phyloP scores from a whole-genome alignment of 345 rosid species.

The Pugionium cornutum region DNA sequence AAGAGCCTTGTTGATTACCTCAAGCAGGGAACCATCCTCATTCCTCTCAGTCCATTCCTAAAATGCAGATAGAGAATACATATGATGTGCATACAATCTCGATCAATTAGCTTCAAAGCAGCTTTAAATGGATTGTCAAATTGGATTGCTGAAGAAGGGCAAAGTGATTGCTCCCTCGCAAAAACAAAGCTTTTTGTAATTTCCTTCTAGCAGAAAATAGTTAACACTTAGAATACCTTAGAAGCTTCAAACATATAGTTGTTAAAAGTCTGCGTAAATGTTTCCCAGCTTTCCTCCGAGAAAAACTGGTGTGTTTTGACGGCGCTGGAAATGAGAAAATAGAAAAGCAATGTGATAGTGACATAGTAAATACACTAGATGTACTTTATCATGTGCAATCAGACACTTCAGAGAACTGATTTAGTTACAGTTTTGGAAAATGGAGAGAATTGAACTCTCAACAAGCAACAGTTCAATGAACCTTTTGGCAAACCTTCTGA shows the following conservation, averaged over 20 bases:
- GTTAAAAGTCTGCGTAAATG: slow-evolving; percentile 79
- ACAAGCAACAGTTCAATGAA: slow-evolving; percentile 85
- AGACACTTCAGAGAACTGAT: slow-evolving; percentile 13
- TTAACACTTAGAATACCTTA: slow-evolving; percentile 53
- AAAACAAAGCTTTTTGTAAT: not conserved
- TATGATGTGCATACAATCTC: not conserved
- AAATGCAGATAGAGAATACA: slow-evolving; percentile 2
- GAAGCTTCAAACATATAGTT: slow-evolving; percentile 87
- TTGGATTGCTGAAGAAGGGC: slow-evolving; percentile 4
- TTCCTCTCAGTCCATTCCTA: slow-evolving; percentile 80
- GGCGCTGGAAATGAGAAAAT: slow-evolving; percentile 62
- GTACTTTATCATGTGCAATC: slow-evolving; percentile 21
- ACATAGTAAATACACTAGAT: slow-evolving; percentile 33
- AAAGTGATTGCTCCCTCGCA: slow-evolving; percentile 6
- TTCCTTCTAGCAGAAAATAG: slow-evolving; percentile 3
- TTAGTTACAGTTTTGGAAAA: slow-evolving; percentile 53
- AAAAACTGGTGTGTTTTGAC: slow-evolving; percentile 94
- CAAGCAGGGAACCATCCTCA: slow-evolving; percentile 71
- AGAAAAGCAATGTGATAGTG: slow-evolving; percentile 43
- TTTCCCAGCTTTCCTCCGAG: slow-evolving; percentile 82
- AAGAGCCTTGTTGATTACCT: slow-evolving; percentile 73
- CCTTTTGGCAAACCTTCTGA: slow-evolving; percentile 98
- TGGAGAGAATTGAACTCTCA: slow-evolving; percentile 99
- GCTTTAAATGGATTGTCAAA: not conserved
- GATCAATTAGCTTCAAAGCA: not conserved